Evolutionary conservation across 768 basidiomycete genomes (phyloP), one percentile per base, ranked within the genome.

Genomic region (Boletus fagicola): DNA sequence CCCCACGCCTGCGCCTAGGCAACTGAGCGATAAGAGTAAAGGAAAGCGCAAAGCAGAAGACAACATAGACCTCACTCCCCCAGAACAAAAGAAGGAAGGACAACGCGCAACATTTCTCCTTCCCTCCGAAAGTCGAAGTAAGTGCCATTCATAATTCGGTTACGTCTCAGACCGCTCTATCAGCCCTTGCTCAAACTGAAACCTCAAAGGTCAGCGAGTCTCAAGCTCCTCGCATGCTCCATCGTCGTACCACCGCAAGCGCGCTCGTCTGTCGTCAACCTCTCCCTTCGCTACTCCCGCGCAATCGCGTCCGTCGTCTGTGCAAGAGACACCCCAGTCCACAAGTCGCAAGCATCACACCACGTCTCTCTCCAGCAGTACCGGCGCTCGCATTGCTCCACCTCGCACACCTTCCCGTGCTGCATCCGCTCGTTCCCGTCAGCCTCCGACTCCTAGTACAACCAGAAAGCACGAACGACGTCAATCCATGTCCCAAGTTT

Each of bases 41-140:
- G 85, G 85, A 8, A 90, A 90, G 69, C 77, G 88, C 58, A 90
- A 90, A 67, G 87, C 86, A 7, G 86, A 87, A 44, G 88, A 89
- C 59, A 79, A 88, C 61, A 75, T 83, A n/a, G 86, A 85, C 58
- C 74, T 79, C 33, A 87, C 88, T 3, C 86, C 87, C 35, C 85
- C 87, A 8, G 86, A 87, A 65, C 81, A 78, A 55, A 75, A 76
- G 57, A 81, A 78, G 67, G 77, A 80, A 57, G 70, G 57, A 1
- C 76, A 78, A 40, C 79, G 74, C 49, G 76, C 88, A 39, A 88
- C 85, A 7, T 90, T 88, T 66, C 84, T 84, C 42, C 77, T 82
- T 52, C 76, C 77, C 26, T 58, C 67, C 24, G 84, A 83, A 57
- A 77, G 79, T 56, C 80, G 83, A 72, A 80, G 87, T 88, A 69